Base-by-base conservation (phyloP, 306 rosid genomes). In the Cicer yamashitae region DNA sequence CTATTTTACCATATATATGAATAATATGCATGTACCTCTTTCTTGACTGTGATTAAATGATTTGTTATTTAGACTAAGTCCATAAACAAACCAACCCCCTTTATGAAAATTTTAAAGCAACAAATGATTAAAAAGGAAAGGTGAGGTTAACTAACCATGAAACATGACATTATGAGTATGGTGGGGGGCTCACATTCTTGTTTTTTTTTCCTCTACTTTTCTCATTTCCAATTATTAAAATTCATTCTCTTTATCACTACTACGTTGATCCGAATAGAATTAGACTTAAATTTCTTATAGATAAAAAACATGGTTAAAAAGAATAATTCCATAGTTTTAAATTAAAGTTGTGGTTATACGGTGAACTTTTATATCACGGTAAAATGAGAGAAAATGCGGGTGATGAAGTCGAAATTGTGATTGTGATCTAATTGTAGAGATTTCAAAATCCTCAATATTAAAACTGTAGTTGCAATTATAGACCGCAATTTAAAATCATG, bases 161-260 rank as follows among this genome's bases (percentile, higher is more conserved):
- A 86, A 86, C 89, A 84, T 70, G 71, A 83, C 91, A 86, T 67
- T 68, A 85, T 89, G 91, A 88, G 84, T 75, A 84, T 81, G 64
- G 89, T 84, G 85, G 91, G 87, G 96, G 91, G 81, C 89, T 83
- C 86, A 64, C 76, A 77, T 86, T 88, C 70, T 75, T 87, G 83
- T 85, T 85, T 82, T 79, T 78, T 82, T 84, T 74, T 76, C 25
- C 67, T 70, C 8, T 48, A 65, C 74, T 83, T 83, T 80, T 58
- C 78, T 79, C 39, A 84, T 76, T 84, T 87, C 78, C 78, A 81
- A 82, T 89, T 85, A 85, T 85, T 87, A 78, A 87, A 86, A 77
- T 59, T 67, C 81, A 44, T 83, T 90, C 84, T n/a, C 60, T 11
- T 6, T 25, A 5, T 25, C 41, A 2, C 0, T 2, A 0, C 2